phyloP scores from a whole-genome alignment of 352 stramenopile species.

The Globisporangium spinosum region DNA sequence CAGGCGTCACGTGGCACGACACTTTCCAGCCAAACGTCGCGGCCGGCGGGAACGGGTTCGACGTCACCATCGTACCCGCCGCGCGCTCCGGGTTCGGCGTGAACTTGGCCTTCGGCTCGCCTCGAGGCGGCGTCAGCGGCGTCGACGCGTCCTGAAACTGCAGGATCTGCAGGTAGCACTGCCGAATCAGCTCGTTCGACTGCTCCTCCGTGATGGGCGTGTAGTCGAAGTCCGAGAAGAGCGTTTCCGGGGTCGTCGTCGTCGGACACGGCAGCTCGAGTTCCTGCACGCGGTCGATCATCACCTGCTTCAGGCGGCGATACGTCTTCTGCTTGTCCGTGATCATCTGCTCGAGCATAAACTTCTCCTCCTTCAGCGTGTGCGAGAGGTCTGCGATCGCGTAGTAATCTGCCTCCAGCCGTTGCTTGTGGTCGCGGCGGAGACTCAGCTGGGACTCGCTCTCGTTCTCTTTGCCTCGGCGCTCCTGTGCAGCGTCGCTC shows the following conservation, averaged over 20 bases:
- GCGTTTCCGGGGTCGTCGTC: constrained; percentile 24
- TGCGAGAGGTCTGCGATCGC: constrained; percentile 50
- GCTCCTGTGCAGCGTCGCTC: constrained; percentile 31
- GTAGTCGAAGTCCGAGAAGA: constrained; percentile 45
- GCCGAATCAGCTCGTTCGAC: constrained; percentile 47
- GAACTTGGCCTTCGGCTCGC: background rate
- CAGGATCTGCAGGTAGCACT: constrained; percentile 54
- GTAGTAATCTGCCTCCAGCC: constrained; percentile 44
- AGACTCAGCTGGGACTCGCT: background rate
- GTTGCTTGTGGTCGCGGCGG: constrained; percentile 6
- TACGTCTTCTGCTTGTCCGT: constrained; percentile 23
- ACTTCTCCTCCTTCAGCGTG: constrained; percentile 58
- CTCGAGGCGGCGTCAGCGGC: constrained; percentile 26
- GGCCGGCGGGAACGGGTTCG: constrained; percentile 31
- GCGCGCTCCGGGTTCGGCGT: background rate
- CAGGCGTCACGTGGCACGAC: constrained; percentile 32
- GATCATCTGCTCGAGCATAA: constrained; percentile 39
- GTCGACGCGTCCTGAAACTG: constrained; percentile 45
- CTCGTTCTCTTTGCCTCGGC: constrained; percentile 6
- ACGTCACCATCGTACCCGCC: constrained; percentile 8
- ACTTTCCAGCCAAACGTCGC: constrained; percentile 60
- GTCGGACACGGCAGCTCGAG: constrained; percentile 38
- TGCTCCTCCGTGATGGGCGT: constrained; percentile 50
- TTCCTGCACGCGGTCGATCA: constrained; percentile 39
- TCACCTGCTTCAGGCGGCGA: constrained; percentile 24